Base-by-base conservation (phyloP, 495 filamentous ascomycete species). In the Tuber indicum region DNA sequence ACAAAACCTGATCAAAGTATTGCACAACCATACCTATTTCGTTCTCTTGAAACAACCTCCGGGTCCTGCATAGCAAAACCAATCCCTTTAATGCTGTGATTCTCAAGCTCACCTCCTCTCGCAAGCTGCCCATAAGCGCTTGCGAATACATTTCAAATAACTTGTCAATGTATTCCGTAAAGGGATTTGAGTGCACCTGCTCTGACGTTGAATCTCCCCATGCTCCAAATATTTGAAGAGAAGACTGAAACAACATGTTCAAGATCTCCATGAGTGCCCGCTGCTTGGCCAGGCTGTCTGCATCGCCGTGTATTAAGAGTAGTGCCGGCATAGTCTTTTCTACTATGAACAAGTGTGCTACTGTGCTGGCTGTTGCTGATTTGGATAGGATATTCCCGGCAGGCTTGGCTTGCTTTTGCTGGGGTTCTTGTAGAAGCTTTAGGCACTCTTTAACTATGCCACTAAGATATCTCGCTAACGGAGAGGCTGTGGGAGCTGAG, bases 361-460 rank as follows among this genome's bases (percentile, higher is more conserved):
- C 82, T 0, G 86, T 82, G n/a, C 89, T 90, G 26, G 89, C 87
- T 45, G 85, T 85, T 8, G 89, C 88, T 19, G 91, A 78, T 21
- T 86, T 86, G 17, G 87, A 85, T 32, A 93, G 82, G 23, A 93
- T 91, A 71, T 89, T 87, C 19, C 91, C 90, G 7, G 89, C 86
- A 21, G 91, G 90, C 83, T 90, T 89, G 16, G 91, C 91, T 81
- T 93, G 90, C 82, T 92, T 93, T 45, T 91, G 90, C 75, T 92
- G 91, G n/a, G 91, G 91, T 77, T 93, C 91, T 77, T 90, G 89
- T 6, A 93, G 83, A 77, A 91, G 89, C 75, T 92, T 89, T 75
- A 91, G 91, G 81, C 91, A 92, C 82, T 93, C 91, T 81, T 90
- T 90, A 19, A 88, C 88, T 73, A 92, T 89, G 19, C 90, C 87